Conservation (phyloP, 2,329 filamentous ascomycete species). For the Penicillium griseofulvum region DNA sequence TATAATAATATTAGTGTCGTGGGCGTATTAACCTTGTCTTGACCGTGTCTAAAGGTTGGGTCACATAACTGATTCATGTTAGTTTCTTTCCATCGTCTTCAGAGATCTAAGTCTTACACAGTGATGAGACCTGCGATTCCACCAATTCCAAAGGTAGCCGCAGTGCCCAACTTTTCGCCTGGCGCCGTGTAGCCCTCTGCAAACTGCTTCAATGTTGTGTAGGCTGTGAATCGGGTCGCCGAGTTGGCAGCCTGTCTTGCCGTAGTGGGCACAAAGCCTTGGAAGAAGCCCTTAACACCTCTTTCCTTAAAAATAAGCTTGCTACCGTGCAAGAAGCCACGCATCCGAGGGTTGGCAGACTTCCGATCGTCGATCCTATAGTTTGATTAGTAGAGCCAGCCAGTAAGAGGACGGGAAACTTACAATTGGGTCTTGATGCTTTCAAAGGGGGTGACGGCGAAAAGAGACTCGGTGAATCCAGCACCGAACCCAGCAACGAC, state of each 20-base stretch:
- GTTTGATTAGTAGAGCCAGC: neutral
- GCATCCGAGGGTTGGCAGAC: conserved; percentile 76
- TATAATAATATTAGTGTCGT: neutral
- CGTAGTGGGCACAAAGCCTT: conserved; percentile 93
- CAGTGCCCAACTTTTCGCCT: conserved; percentile 85
- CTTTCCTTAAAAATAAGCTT: conserved; percentile 83
- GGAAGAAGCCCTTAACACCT: conserved; percentile 89
- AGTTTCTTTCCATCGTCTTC: neutral
- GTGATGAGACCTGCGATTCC: conserved; percentile 87
- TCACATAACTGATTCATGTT: conserved; percentile 44
- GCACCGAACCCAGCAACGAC: conserved; percentile 93
- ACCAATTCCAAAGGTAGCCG: conserved; percentile 88
- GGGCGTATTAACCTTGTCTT: conserved; percentile 65
- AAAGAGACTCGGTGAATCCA: conserved; percentile 85
- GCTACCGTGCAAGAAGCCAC: conserved; percentile 87
- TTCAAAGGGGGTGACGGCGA: conserved; percentile 95
- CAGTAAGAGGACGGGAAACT: conserved; percentile 3
- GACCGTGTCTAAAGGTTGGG: conserved; percentile 80
- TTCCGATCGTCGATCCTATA: conserved; percentile 93
- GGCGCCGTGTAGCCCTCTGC: conserved; percentile 90
- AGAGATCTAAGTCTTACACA: conserved; percentile 54
- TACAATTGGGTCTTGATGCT: conserved; percentile 95
- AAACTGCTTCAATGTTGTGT: conserved; percentile 85
- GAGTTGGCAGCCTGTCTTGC: conserved; percentile 93
- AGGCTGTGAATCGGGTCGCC: conserved; percentile 84